Conservation (phyloP, 306 rosid genomes). For the Trifolium subterraneum region DNA sequence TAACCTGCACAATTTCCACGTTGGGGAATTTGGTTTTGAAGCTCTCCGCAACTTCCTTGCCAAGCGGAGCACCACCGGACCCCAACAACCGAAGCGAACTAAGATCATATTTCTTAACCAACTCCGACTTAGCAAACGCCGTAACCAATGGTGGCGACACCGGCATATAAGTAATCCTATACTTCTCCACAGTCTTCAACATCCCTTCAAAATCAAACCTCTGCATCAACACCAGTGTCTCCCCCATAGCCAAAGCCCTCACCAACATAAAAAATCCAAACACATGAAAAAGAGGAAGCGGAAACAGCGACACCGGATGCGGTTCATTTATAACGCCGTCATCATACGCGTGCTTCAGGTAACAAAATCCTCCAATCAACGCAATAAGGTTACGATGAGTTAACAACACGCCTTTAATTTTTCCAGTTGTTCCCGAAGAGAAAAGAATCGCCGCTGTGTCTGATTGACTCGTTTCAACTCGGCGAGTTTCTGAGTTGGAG, state of each 20-base stretch:
- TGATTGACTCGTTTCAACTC: conserved; percentile 50
- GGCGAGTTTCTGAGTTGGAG: background rate
- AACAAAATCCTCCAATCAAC: conserved; percentile 43
- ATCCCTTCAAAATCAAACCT: conserved; percentile 69
- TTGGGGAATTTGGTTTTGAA: conserved; percentile 62
- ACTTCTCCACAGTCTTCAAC: conserved; percentile 71
- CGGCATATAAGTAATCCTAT: conserved; percentile 61
- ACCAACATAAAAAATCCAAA: conserved; percentile 73
- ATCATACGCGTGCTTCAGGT: background rate
- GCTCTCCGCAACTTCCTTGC: conserved; percentile 54
- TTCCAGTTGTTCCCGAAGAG: conserved; percentile 91
- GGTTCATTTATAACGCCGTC: background rate
- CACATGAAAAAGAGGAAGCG: conserved; percentile 75
- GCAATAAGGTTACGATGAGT: conserved; percentile 76
- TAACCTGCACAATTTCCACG: conserved; percentile 64
- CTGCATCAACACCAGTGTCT: conserved; percentile 72
- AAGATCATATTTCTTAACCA: conserved; percentile 60
- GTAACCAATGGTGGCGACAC: conserved; percentile 84
- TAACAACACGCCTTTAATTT: conserved; percentile 72
- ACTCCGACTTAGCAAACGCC: conserved; percentile 72
- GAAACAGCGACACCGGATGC: conserved; percentile 50
- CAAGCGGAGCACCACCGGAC: conserved; percentile 87
- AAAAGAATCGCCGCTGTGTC: conserved; percentile 76
- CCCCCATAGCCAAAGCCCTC: conserved; percentile 55
- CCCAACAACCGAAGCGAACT: conserved; percentile 63